A percentile compares a stretch with the other conserved stretches of the same genome.
Conservation (phyloP, 2,329 filamentous ascomycete species). For the Escovopsis sp. region DNA sequence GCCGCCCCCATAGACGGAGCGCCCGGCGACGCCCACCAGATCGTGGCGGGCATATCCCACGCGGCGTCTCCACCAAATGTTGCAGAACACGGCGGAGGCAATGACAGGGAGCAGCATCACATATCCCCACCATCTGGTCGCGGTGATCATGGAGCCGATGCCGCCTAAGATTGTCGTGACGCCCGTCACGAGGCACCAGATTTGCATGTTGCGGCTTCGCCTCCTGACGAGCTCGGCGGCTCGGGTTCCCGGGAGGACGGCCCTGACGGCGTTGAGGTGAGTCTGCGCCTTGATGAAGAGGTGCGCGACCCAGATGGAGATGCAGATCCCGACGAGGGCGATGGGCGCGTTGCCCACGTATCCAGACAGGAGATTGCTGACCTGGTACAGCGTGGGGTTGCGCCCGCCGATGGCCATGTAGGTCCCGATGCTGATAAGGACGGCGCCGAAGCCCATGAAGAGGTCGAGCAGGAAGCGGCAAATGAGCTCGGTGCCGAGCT, state of each 20-base stretch:
- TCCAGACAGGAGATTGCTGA: slow-evolving; percentile 38
- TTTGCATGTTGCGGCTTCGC: slow-evolving; percentile 25
- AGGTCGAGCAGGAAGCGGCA: slow-evolving; percentile 36
- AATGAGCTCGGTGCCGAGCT: slow-evolving; percentile 33
- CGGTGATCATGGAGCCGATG: slow-evolving; percentile 32
- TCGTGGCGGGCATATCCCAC: slow-evolving; percentile 25
- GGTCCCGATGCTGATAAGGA: slow-evolving; percentile 35
- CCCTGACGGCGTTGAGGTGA: slow-evolving; percentile 17
- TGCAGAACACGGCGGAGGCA: slow-evolving; percentile 27
- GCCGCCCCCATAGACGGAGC: neutral
- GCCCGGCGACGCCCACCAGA: neutral
- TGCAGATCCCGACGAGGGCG: slow-evolving; percentile 32
- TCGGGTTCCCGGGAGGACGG: slow-evolving; percentile 11
- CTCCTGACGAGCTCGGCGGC: slow-evolving; percentile 16
- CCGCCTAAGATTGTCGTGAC: slow-evolving; percentile 30
- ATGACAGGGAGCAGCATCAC: slow-evolving; percentile 35
- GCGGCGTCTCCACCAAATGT: slow-evolving; percentile 30
- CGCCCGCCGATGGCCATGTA: slow-evolving; percentile 37
- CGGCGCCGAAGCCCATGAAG: slow-evolving; percentile 31
- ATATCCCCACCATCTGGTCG: slow-evolving; percentile 37
- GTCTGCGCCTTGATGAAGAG: slow-evolving; percentile 24
- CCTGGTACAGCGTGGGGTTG: slow-evolving; percentile 23
- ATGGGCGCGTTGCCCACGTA: slow-evolving; percentile 38
- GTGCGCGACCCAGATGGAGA: slow-evolving; percentile 30
- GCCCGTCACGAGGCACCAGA: slow-evolving; percentile 29